Percentiles rank a stretch among this genome's conserved stretches.
Conservation (phyloP, 1,284 basidiomycete species). For the Apiotrichum veenhuisii region DNA sequence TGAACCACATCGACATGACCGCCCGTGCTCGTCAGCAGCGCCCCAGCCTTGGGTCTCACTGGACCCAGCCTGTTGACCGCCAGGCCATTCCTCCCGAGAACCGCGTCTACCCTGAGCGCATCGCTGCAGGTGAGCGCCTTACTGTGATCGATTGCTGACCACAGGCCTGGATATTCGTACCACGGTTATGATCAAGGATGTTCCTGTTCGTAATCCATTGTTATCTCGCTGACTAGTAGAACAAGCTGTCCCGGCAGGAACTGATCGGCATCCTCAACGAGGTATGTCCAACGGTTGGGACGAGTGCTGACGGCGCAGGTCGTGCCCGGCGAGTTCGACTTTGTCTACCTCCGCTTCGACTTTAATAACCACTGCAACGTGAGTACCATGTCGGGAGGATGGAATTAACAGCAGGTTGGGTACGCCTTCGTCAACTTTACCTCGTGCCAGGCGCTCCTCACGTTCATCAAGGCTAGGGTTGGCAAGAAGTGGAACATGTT, state of each 20-base stretch:
- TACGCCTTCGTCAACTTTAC: conserved; percentile 50
- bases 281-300: conserved; percentile 19
- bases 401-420: conserved; percentile 31
- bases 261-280: conserved; percentile 44
- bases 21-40: conserved; percentile 23
- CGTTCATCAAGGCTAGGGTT: conserved; percentile 38
- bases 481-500: conserved; percentile 49
- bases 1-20: conserved; percentile 29
- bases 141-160: neutral
- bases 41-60: conserved; percentile 6
- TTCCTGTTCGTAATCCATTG: conserved; percentile 33
- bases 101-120: conserved; percentile 36
- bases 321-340: conserved; percentile 46
- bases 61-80: conserved; percentile 19
- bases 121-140: conserved; percentile 29
- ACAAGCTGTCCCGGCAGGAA: conserved; percentile 48
- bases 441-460: conserved; percentile 32
- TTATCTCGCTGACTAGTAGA: conserved; percentile 20
- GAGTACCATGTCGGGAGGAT: conserved; percentile 8
- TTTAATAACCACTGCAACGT: conserved; percentile 50
- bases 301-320: conserved; percentile 24
- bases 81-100: conserved; percentile 40
- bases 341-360: conserved; percentile 50
- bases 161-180: conserved; percentile 25
- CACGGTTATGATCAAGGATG: conserved; percentile 50